A percentile compares a stretch with the other conserved stretches of the same genome.
Conservation (phyloP, 2,329 filamentous ascomycete genomes). For the Diaporthe vexans region DNA sequence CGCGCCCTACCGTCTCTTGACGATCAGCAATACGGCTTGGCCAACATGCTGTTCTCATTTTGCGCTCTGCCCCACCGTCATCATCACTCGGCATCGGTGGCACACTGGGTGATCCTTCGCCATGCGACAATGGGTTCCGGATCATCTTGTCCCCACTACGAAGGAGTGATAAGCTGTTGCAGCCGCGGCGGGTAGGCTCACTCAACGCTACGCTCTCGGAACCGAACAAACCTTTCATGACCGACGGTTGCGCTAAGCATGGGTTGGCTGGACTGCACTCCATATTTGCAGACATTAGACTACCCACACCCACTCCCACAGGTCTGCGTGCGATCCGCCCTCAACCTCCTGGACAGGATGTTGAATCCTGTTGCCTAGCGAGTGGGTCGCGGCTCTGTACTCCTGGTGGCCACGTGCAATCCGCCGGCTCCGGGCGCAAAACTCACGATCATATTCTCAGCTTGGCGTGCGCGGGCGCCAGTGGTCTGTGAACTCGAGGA, state of each 20-base stretch:
- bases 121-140: constrained; percentile 6
- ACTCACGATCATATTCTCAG: background rate
- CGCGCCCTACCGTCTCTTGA: constrained; percentile 4
- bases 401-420: background rate
- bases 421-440: background rate
- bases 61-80: constrained; percentile 6
- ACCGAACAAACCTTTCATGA: constrained; percentile 35
- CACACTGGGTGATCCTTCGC: constrained; percentile 33
- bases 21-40: constrained; percentile 10
- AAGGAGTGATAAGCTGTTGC: constrained; percentile 31
- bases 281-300: constrained; percentile 12
- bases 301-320: constrained; percentile 16
- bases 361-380: constrained; percentile 28
- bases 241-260: constrained; percentile 33
- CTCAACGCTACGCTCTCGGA: constrained; percentile 29
- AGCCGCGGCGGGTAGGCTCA: background rate
- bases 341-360: constrained; percentile 9
- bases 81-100: constrained; percentile 24
- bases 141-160: constrained; percentile 15
- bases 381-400: constrained; percentile 9
- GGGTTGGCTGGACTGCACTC: constrained; percentile 19
- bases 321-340: background rate
- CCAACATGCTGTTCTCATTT: constrained; percentile 2
- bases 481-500: constrained; percentile 3
- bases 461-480: background rate